These are phyloP conservation scores for Hanseniaspora meyeri DNA, from an alignment of 805 yeast genomes.

Conservation along the genomic window DNA sequence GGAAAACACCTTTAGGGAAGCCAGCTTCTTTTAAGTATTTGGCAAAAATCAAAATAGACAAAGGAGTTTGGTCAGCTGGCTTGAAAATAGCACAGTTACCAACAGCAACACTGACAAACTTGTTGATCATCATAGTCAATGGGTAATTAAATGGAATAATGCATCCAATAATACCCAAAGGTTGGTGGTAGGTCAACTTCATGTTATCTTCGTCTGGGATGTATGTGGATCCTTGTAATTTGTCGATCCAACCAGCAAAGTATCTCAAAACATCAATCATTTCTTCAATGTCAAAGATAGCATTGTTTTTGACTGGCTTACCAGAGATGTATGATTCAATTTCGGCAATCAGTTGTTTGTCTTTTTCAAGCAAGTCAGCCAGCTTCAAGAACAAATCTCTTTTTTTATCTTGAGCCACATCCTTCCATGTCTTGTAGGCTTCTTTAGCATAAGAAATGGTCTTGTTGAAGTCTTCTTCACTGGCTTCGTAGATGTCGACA, in stretches of 20 bases:
- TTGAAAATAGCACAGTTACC: constrained; percentile 39
- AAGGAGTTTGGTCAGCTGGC: constrained; percentile 40
- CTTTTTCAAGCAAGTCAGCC: constrained; percentile 38
- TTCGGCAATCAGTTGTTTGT: constrained; percentile 40
- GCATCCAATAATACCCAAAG: constrained; percentile 41
- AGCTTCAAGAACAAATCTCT: constrained; percentile 37
- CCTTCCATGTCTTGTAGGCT: constrained; percentile 42
- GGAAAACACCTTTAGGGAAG: constrained; percentile 41
- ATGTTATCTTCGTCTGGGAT: constrained; percentile 47
- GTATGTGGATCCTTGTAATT: constrained; percentile 50
- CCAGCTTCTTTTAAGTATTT: constrained; percentile 35
- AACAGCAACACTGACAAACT: constrained; percentile 37
- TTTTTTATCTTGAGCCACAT: constrained; percentile 35
- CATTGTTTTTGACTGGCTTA: constrained; percentile 41
- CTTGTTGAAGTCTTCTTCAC: constrained; percentile 38
- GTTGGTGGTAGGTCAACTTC: constrained; percentile 42
- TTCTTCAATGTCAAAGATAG: constrained; percentile 48
- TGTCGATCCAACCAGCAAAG: constrained; percentile 67
- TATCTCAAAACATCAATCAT: constrained; percentile 46
- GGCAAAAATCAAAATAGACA: constrained; percentile 34
- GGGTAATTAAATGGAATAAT: constrained; percentile 45
- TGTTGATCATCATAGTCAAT: constrained; percentile 40
- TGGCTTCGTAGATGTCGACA: constrained; percentile 41
- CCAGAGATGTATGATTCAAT: constrained; percentile 52
- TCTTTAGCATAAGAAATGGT: constrained; percentile 43